Conservation (phyloP, 257 asterid genomes). For the Jacaranda mimosifolia region DNA sequence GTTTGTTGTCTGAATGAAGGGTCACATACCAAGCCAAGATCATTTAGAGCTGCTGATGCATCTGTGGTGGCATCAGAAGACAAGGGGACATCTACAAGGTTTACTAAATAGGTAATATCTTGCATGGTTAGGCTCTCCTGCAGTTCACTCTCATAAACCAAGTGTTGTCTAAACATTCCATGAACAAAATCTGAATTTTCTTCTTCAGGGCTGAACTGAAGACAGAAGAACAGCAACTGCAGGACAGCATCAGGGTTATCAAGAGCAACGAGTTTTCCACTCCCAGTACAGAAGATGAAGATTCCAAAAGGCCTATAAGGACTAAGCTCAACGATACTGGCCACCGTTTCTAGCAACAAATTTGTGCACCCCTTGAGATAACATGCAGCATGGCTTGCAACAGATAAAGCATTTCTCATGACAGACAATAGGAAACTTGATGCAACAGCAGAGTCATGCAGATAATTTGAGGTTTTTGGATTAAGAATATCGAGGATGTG, state of each 20-base stretch:
- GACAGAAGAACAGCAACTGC: constrained; percentile 73
- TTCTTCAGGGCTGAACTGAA: constrained; percentile 67
- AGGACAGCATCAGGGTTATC: constrained; percentile 82
- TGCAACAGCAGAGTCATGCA: constrained; percentile 39
- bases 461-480: constrained; percentile 54
- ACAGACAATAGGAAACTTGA: constrained; percentile 57
- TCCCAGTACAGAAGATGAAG: constrained; percentile 64
- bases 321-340: constrained; percentile 77
- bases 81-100: constrained; percentile 71
- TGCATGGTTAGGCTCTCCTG: constrained; percentile 77
- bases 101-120: constrained; percentile 56
- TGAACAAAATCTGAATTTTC: constrained; percentile 44
- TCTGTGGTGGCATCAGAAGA: constrained; percentile 47
- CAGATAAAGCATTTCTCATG: constrained; percentile 65
- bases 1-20: not conserved
- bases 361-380: constrained; percentile 83
- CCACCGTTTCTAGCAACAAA: constrained; percentile 72
- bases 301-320: constrained; percentile 85
- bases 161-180: constrained; percentile 59
- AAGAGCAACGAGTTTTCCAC: constrained; percentile 64
- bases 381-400: constrained; percentile 79
- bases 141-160: constrained; percentile 65
- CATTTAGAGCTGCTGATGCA: constrained; percentile 63
- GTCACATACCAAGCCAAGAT: constrained; percentile 74
- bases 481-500: constrained; percentile 51